phyloP scores from a whole-genome alignment of 2,329 filamentous ascomycete species.

The Paracamarosporium sp. region DNA sequence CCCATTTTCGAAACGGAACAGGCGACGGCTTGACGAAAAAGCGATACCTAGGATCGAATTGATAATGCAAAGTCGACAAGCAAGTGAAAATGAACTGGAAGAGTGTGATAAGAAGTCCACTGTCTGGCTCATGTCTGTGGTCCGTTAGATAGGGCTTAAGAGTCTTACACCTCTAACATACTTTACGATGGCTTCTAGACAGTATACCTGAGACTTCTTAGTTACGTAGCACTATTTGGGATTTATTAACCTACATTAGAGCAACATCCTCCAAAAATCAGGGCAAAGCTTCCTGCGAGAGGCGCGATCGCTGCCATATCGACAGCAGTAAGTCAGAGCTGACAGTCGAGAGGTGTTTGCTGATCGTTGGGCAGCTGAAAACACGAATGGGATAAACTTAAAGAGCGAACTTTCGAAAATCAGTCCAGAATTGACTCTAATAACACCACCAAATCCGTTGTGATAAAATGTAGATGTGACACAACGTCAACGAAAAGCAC shows the following conservation, averaged over 20 bases:
- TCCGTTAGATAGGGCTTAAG: conserved; percentile 21
- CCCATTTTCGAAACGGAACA: conserved; percentile 84
- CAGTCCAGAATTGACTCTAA: neutral
- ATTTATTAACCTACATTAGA: conserved; percentile 72
- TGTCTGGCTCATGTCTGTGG: conserved; percentile 77
- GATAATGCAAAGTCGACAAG: conserved; percentile 57
- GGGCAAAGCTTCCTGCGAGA: conserved; percentile 67
- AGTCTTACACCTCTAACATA: conserved; percentile 56
- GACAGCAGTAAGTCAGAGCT: neutral
- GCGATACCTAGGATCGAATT: conserved; percentile 62
- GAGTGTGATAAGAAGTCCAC: conserved; percentile 72
- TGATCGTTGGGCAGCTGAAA: neutral
- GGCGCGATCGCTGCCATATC: conserved; percentile 44
- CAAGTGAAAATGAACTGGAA: conserved; percentile 68
- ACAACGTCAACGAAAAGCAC: neutral
- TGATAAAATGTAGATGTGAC: neutral
- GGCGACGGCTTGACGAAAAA: conserved; percentile 78
- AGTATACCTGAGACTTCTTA: conserved; percentile 74
- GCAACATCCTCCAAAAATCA: conserved; percentile 96
- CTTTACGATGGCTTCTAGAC: conserved; percentile 94
- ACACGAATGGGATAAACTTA: neutral
- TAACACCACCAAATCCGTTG: neutral
- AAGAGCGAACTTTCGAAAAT: neutral
- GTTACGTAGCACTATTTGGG: neutral
- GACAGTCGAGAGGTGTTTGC: neutral